Percentiles rank a stretch among this genome's conserved stretches.
Evolutionary conservation across 2,329 filamentous ascomycete genomes (phyloP).

Genomic region (Colletotrichum plurivorum): DNA sequence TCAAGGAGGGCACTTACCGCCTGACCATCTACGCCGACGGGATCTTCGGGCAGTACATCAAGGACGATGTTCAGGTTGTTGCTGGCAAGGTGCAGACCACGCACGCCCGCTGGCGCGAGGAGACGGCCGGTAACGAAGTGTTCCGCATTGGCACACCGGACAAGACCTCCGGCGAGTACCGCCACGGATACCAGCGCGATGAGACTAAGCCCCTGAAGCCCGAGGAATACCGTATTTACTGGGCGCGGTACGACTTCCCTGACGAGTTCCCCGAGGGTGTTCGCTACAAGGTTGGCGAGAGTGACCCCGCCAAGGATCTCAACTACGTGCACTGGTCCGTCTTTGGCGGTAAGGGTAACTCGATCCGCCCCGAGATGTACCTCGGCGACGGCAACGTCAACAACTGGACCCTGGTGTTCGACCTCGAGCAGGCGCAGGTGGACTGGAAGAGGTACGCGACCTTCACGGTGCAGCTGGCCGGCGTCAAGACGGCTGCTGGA

Average conservation of each 20-base stretch:
- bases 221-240: slow-evolving; percentile 70
- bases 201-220: slow-evolving; percentile 61
- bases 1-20: slow-evolving; percentile 71
- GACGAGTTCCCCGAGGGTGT: slow-evolving; percentile 70
- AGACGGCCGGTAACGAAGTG: slow-evolving; percentile 70
- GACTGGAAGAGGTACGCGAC: slow-evolving; percentile 62
- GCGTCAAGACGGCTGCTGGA: slow-evolving; percentile 72
- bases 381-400: slow-evolving; percentile 60
- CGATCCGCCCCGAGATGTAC: slow-evolving; percentile 54
- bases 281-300: slow-evolving; percentile 66
- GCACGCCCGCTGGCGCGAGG: slow-evolving; percentile 64
- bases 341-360: slow-evolving; percentile 67
- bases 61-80: slow-evolving; percentile 62
- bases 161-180: slow-evolving; percentile 70
- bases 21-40: slow-evolving; percentile 74
- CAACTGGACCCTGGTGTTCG: slow-evolving; percentile 70
- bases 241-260: slow-evolving; percentile 69
- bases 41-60: slow-evolving; percentile 71
- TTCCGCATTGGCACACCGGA: slow-evolving; percentile 75
- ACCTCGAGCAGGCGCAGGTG: slow-evolving; percentile 56
- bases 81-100: slow-evolving; percentile 57
- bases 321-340: slow-evolving; percentile 76
- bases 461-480: slow-evolving; percentile 74
- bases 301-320: slow-evolving; percentile 60
- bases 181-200: slow-evolving; percentile 65